Evolutionary conservation across 2,329 filamentous ascomycete genomes (phyloP).

Genomic region (Bipolaris oryzae): DNA sequence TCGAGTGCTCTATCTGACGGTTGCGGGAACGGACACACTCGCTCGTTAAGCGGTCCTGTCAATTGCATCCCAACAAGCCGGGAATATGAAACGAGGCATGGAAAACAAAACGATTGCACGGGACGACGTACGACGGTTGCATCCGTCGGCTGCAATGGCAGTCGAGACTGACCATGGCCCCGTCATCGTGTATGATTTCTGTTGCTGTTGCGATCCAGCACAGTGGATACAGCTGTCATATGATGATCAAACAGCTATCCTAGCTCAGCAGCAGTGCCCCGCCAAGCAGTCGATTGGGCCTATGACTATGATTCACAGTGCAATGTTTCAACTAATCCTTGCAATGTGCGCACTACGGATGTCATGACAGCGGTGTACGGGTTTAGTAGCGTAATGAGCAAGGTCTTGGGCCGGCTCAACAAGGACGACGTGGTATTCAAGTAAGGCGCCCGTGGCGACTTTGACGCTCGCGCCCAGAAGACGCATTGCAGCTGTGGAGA

Average conservation of each 20-base stretch:
- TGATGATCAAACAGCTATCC: conserved; percentile 41
- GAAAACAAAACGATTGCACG: conserved; percentile 15
- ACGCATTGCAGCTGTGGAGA: not conserved
- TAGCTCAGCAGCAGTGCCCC: conserved; percentile 28
- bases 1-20: conserved; percentile 12
- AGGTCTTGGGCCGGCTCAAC: conserved; percentile 4
- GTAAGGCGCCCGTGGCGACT: not conserved
- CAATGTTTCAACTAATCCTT: conserved; percentile 19
- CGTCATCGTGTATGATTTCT: conserved; percentile 22
- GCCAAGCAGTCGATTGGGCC: conserved; percentile 29
- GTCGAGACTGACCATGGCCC: conserved; percentile 16
- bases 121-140: conserved; percentile 15
- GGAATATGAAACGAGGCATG: conserved; percentile 37
- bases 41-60: conserved; percentile 11
- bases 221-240: conserved; percentile 40
- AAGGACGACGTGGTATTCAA: not conserved
- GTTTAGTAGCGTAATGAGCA: conserved; percentile 6
- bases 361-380: conserved; percentile 18
- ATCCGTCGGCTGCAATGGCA: conserved; percentile 14
- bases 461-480: not conserved
- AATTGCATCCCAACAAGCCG: conserved; percentile 23
- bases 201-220: conserved; percentile 30
- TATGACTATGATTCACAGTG: conserved; percentile 24
- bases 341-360: conserved; percentile 8
- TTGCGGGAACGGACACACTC: conserved; percentile 21